Evolutionary conservation across 495 filamentous ascomycete species (phyloP).

Genomic region (Neurospora sp.): DNA sequence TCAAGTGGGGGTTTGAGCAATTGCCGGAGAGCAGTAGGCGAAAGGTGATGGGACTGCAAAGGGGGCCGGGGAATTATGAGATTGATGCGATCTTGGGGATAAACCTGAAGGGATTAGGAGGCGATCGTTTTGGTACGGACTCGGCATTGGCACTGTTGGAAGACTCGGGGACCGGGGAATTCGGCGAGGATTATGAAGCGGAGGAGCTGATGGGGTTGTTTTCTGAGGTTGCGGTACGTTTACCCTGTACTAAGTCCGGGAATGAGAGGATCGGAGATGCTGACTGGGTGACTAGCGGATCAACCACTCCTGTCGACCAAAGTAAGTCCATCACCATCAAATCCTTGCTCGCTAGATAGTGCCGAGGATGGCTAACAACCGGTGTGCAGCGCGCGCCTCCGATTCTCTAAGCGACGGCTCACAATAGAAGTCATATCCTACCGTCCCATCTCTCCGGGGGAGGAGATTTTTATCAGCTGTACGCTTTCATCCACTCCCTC

Average conservation of each 20-base stretch:
- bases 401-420: constrained; percentile 3
- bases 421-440: constrained; percentile 18
- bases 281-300: constrained; percentile 21
- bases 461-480: constrained; percentile 36
- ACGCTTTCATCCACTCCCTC: background rate
- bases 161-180: background rate
- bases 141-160: background rate
- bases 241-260: too few species aligned
- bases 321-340: constrained; percentile 19
- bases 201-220: constrained; percentile 28
- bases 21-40: constrained; percentile 21
- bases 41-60: constrained; percentile 15
- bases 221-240: constrained; percentile 22
- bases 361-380: constrained; percentile 3
- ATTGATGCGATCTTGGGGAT: constrained; percentile 31
- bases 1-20: constrained; percentile 25
- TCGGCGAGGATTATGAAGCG: constrained; percentile 1
- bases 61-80: constrained; percentile 17
- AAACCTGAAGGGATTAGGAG: constrained; percentile 25
- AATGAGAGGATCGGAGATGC: background rate
- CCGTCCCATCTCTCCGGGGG: constrained; percentile 27
- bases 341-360: background rate
- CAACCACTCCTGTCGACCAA: constrained; percentile 34
- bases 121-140: background rate
- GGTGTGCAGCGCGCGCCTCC: constrained; percentile 22